phyloP scores from a whole-genome alignment of 345 rosid species.

The Capsella bursapastoris region DNA sequence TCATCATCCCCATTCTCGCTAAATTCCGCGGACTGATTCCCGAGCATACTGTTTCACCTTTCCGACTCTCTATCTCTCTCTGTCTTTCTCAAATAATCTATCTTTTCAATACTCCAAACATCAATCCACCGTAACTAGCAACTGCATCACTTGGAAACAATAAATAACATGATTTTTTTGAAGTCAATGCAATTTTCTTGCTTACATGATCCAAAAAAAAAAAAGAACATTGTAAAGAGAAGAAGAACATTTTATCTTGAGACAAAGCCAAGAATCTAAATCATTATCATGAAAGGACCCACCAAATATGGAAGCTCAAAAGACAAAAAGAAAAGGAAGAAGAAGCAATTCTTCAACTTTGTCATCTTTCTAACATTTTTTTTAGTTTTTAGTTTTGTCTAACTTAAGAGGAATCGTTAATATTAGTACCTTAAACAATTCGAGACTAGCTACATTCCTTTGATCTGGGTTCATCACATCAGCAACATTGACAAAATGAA shows the following conservation, averaged over 20 bases:
- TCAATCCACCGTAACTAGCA: constrained; percentile 35
- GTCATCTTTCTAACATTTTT: constrained; percentile 31
- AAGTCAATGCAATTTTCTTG: constrained; percentile 11
- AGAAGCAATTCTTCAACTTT: constrained; percentile 16
- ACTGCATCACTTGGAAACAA: constrained; percentile 32
- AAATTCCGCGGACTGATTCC: constrained; percentile 47
- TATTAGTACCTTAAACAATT: constrained; percentile 24
- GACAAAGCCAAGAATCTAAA: constrained; percentile 26
- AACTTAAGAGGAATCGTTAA: constrained; percentile 19
- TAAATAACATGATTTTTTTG: neutral
- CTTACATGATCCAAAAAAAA: neutral
- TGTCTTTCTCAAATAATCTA: constrained; percentile 17
- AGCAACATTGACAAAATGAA: neutral
- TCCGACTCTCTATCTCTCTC: no score
- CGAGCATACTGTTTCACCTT: constrained; percentile 43
- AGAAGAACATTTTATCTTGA: neutral
- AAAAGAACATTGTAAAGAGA: constrained; percentile 21
- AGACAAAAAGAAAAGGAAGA: neutral
- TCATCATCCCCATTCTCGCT: constrained; percentile 49
- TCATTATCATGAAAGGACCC: constrained; percentile 41
- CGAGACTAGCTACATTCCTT: constrained; percentile 5
- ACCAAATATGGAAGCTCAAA: constrained; percentile 32
- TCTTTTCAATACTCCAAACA: constrained; percentile 23
- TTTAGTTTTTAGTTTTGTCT: neutral
- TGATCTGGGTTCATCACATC: constrained; percentile 1